Base-by-base conservation (phyloP, 768 basidiomycete species). In the Mycena sanguinolenta region DNA sequence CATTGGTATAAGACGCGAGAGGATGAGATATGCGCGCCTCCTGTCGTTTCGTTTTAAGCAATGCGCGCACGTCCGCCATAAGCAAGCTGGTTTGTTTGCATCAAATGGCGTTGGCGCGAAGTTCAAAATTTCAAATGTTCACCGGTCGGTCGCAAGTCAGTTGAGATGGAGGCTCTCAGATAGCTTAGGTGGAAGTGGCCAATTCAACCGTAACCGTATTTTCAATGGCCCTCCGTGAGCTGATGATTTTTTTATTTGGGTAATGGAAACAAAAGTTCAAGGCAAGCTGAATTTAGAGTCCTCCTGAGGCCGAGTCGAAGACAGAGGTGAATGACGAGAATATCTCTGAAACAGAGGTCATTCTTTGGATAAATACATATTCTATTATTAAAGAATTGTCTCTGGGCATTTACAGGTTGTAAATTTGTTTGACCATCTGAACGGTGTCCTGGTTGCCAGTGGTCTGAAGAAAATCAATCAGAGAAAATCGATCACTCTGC, bases 31-130 rank as follows among this genome's bases (percentile, higher is more conserved):
- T 86, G 32, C 88, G 90, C 38, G 86, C 85, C 76, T 94, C 92
- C 79, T 93, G 88, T 53, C 94, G 86, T 82, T 94, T 95, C n/a
- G 92, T 92, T 76, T 91, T 92, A 74, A 95, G 89, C 50, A 96
- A 86, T 30, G 93, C 87, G 64, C 95, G 93, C 38, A 89, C 91
- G 77, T 95, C 92, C n/a, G 93, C 80, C 93, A 94, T 95, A 67
- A 61, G 44, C 9, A 27, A 36, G 4, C 28, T 44, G 27, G 27
- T 59, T 59, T 58, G 36, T 59, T 46, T 59, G 3, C 19, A 19
- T 34, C 10, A 34, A 16, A 55, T 14, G 9, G 23, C 6, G 39
- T 39, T 17, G 13, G 39, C 39, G 7, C 49, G 23, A 25, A 50
- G 49, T 50, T 50, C 23, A 8, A 50, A 50, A 12, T 5, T 46